A percentile compares a stretch with the other conserved stretches of the same genome.
phyloP scores from a whole-genome alignment of 108 stramenopile species.

The Pseudonitzschia delicatissima region DNA sequence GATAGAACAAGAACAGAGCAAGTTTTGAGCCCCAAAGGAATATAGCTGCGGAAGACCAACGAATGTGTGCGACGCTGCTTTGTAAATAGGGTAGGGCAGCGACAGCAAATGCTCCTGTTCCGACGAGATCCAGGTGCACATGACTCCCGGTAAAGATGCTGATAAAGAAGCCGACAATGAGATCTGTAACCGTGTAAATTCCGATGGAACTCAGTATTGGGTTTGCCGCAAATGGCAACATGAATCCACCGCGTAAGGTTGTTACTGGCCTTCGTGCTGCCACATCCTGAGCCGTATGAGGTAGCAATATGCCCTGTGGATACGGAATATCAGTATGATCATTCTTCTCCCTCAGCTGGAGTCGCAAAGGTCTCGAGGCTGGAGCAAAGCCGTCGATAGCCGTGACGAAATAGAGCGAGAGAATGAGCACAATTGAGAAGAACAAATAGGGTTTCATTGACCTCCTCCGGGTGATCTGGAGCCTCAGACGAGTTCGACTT shows the following conservation, averaged over 20 bases:
- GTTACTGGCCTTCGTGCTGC: background rate
- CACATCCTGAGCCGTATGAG: too few species aligned
- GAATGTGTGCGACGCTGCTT: conserved; percentile 13
- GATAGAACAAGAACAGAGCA: conserved; percentile 67
- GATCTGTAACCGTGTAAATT: conserved; percentile 22
- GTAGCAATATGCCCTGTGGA: too few species aligned
- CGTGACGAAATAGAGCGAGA: background rate
- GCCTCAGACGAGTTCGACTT: background rate
- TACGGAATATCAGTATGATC: too few species aligned
- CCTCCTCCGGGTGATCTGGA: background rate
- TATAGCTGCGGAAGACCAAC: conserved; percentile 46
- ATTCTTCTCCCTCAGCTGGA: background rate
- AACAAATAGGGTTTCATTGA: background rate
- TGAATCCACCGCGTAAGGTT: conserved; percentile 4
- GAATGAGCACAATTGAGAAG: background rate
- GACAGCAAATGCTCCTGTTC: conserved; percentile 75
- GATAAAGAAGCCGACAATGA: conserved; percentile 34
- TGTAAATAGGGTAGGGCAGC: conserved; percentile 31
- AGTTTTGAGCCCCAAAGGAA: conserved; percentile 63
- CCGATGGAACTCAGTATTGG: conserved; percentile 28
- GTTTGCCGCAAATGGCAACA: conserved; percentile 7
- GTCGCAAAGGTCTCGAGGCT: background rate
- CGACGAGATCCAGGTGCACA: conserved; percentile 73
- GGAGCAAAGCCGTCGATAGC: background rate
- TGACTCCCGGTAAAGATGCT: conserved; percentile 38